Base-by-base conservation (phyloP, 192 early-diverging fungal species). In the Jimgerdemannia lactiflua region DNA sequence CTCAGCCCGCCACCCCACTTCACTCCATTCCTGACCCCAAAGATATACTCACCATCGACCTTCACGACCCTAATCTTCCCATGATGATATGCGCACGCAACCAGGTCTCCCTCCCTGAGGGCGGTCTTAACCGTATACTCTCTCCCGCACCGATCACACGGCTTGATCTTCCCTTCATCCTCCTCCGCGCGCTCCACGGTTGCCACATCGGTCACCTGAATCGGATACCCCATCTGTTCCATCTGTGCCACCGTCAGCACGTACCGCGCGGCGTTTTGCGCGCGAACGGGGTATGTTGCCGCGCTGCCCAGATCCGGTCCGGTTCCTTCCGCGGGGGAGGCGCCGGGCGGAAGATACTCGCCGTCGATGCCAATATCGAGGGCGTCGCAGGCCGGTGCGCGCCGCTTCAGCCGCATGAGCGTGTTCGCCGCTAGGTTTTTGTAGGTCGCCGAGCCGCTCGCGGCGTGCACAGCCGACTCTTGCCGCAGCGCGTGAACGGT, bases 341-440 rank as follows among this genome's bases (percentile, higher is more conserved):
- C 29, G 29, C 29, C 65, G 74, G 63, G 64, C 64, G 19, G 9
- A 71, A 66, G 39, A 3, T 19, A 43, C 9, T 19, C 59, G 65
- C 19, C 0, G 54, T 8, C 11, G 18, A 42, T 49, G 0, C 10
- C 14, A n/a, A 67, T 71, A 42, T 86, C 81, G 0, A 72, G 67
- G 83, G 85, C 92, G 18, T 80, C 86, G 4, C 89, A 88, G 75
- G 91, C 88, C 0, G 72, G n/a, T 9, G 87, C 80, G 20, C 91
- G 74, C 69, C 84, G 88, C 70, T 88, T 92, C 41, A 94, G 77
- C 4, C 86, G 75, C 43, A 80, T 79, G 8, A 93, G 41, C 43
- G 86, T 78, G 0, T 81, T 78, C 14, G 80, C 71, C 3, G 88
- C 89, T 4, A 78, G 71, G 4, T 82, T 78, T 40, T 88, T 76